phyloP scores from a whole-genome alignment of 768 basidiomycete species.

The Russula virescens region DNA sequence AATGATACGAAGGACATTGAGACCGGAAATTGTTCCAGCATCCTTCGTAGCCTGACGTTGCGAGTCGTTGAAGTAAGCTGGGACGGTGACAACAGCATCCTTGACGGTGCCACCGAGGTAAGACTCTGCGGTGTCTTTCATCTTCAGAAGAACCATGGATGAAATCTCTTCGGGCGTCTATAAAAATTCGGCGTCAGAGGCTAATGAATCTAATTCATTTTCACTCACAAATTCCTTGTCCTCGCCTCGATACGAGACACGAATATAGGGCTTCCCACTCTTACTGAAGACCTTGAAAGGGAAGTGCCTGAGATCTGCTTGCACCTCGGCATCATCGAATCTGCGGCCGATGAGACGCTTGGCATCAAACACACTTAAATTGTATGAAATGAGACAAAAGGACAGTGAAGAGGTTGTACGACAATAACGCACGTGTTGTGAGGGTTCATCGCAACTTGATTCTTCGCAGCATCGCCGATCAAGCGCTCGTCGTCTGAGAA shows the following conservation, averaged over 20 bases:
- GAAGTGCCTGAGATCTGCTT: conserved; percentile 84
- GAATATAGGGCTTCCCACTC: conserved; percentile 82
- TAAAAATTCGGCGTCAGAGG: conserved; percentile 24
- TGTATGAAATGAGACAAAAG: conserved; percentile 23
- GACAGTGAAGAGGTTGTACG: neutral
- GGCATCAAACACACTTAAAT: conserved; percentile 84
- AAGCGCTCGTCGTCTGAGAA: conserved; percentile 95
- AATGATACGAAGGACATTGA: conserved; percentile 97
- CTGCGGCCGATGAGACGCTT: conserved; percentile 97
- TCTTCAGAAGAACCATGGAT: conserved; percentile 94
- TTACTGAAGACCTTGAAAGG: conserved; percentile 89
- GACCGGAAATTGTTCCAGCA: conserved; percentile 87
- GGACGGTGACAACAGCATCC: conserved; percentile 95
- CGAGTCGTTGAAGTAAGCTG: conserved; percentile 99
- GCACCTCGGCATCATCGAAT: conserved; percentile 79
- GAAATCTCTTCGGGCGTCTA: conserved; percentile 96
- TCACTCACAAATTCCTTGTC: conserved; percentile 81
- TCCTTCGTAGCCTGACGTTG: conserved; percentile 99
- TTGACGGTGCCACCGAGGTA: conserved; percentile 80
- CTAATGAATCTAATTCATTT: neutral
- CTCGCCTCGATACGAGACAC: conserved; percentile 90
- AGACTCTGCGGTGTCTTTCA: conserved; percentile 98
- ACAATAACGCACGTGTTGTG: conserved; percentile 61
- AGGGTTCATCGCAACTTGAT: conserved; percentile 98
- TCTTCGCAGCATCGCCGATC: conserved; percentile 98